Conservation (phyloP, 1,284 basidiomycete genomes). For the Xerocomus amazonicus region DNA sequence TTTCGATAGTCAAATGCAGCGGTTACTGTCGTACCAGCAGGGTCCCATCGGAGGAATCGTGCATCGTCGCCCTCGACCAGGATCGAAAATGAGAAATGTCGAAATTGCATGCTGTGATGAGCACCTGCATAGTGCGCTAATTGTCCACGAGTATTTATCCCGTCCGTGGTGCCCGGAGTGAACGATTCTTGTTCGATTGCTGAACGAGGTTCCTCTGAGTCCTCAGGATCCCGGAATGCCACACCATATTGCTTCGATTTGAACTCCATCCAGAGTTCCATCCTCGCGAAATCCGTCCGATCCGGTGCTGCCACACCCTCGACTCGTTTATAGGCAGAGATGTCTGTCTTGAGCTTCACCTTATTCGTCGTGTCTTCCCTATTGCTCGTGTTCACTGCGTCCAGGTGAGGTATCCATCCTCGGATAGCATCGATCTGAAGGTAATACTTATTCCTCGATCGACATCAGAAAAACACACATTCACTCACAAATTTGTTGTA, state of each 20-base stretch:
- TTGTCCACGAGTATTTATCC: too few relatives aligned
- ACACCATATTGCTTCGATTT: neutral
- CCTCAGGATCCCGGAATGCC: neutral
- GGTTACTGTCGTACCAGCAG: too few relatives aligned
- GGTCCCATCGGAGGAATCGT: too few relatives aligned
- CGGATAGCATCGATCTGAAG: neutral
- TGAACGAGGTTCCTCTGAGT: neutral
- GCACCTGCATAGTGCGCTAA: too few relatives aligned
- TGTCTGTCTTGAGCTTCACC: neutral
- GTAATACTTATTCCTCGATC: neutral
- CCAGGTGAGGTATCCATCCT: neutral
- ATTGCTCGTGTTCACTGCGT: neutral
- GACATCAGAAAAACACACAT: too few relatives aligned
- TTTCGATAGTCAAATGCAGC: too few relatives aligned
- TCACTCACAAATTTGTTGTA: conserved; percentile 1
- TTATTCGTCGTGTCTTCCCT: neutral
- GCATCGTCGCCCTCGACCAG: too few relatives aligned
- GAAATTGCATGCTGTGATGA: too few relatives aligned
- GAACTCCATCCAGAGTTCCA: neutral
- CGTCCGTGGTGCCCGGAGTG: too few relatives aligned
- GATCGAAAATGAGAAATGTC: too few relatives aligned
- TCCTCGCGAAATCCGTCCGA: neutral
- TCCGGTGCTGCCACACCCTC: neutral
- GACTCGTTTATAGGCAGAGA: neutral
- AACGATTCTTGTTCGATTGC: too few relatives aligned